phyloP scores from a whole-genome alignment of 2,329 filamentous ascomycete genomes.

The Diplodia scrobiculata region DNA sequence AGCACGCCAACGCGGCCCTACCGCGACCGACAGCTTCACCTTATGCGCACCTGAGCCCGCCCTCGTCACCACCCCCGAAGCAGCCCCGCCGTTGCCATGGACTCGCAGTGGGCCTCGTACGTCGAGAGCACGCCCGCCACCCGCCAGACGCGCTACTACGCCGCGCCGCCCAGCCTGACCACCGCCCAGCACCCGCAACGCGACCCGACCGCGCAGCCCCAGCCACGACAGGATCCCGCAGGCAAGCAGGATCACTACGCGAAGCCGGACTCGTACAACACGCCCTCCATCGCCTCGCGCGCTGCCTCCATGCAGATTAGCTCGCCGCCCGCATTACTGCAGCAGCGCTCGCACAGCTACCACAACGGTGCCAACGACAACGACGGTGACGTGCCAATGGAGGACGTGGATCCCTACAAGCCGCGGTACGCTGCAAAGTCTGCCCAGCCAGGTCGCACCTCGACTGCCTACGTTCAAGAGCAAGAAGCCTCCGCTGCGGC shows the following conservation, averaged over 20 bases:
- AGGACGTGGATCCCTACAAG: conserved; percentile 83
- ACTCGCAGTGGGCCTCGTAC: conserved; percentile 30
- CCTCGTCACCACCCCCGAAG: conserved; percentile 26
- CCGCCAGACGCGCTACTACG: conserved; percentile 36
- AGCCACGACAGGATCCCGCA: conserved; percentile 31
- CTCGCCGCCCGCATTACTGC: conserved; percentile 38
- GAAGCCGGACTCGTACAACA: conserved; percentile 44
- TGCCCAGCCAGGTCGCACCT: conserved; percentile 74
- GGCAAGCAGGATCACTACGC: conserved; percentile 18
- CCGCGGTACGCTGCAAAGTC: conserved; percentile 79
- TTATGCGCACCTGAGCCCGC: conserved; percentile 26
- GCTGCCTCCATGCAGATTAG: conserved; percentile 44
- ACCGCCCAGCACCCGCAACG: conserved; percentile 40
- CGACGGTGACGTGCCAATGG: conserved; percentile 65
- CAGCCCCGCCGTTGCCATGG: conserved; percentile 28
- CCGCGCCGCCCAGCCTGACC: conserved; percentile 38
- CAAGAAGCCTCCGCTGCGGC: conserved; percentile 75
- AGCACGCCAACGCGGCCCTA: background rate
- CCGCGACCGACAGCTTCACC: conserved; percentile 17
- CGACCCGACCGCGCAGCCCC: conserved; percentile 39
- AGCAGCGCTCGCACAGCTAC: conserved; percentile 42
- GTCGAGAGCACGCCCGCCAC: conserved; percentile 32
- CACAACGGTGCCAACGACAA: conserved; percentile 47
- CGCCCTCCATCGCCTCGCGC: conserved; percentile 42
- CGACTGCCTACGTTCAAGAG: conserved; percentile 70